Conservation (phyloP, 2,329 filamentous ascomycete species). For the Hypoxylon rubiginosum region DNA sequence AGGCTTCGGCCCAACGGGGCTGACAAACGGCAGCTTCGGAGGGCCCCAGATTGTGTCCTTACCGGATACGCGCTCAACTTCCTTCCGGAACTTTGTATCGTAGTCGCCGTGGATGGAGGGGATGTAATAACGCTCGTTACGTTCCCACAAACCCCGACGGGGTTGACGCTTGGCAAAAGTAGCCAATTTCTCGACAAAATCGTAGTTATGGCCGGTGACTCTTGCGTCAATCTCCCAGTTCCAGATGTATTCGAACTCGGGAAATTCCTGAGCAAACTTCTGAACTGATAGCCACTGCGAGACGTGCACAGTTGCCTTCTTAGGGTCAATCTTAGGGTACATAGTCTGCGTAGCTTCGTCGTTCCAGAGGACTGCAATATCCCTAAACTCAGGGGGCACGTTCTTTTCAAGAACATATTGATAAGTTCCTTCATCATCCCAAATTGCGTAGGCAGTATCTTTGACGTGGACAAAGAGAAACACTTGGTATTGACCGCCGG, state of each 20-base stretch:
- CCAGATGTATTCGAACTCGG: conserved; percentile 86
- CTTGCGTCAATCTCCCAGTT: conserved; percentile 90
- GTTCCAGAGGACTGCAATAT: conserved; percentile 81
- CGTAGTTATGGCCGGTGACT: conserved; percentile 85
- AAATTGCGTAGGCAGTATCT: conserved; percentile 69
- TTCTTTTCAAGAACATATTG: conserved; percentile 70
- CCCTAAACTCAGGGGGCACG: conserved; percentile 77
- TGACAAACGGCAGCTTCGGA: conserved; percentile 69
- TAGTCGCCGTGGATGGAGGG: conserved; percentile 76
- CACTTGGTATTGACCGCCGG: conserved; percentile 85
- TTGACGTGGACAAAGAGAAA: conserved; percentile 86
- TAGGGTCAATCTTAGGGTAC: conserved; percentile 78
- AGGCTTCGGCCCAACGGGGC: conserved; percentile 73
- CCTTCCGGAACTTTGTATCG: conserved; percentile 74
- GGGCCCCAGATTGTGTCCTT: conserved; percentile 76
- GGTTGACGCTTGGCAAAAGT: conserved; percentile 76
- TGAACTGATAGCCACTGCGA: conserved; percentile 80
- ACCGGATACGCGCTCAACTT: conserved; percentile 68
- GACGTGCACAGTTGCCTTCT: conserved; percentile 67
- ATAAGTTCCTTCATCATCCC: conserved; percentile 71
- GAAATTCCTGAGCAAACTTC: conserved; percentile 80
- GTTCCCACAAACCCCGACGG: conserved; percentile 79
- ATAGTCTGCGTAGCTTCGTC: conserved; percentile 79
- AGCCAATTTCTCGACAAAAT: conserved; percentile 76
- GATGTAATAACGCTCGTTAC: conserved; percentile 80